Evolutionary conservation across 2,329 filamentous ascomycete species (phyloP), one percentile per base, ranked within the genome.

Genomic region (Hypoxylon sp.): DNA sequence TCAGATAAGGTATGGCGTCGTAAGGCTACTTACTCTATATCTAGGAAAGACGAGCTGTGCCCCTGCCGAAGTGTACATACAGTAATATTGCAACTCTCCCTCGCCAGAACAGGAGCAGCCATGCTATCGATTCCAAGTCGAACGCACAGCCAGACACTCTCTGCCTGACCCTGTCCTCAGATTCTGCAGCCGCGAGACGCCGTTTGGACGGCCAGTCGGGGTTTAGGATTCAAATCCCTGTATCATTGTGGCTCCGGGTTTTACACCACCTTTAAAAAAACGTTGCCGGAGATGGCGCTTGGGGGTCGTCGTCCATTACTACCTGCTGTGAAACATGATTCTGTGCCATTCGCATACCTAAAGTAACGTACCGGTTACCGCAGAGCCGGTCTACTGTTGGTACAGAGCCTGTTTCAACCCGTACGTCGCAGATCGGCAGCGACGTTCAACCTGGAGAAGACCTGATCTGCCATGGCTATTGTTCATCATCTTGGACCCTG

Each of bases 141-240:
- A 41, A 25, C 14, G 14, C 38, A 61, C 52, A 50, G 30, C 52
- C 45, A 49, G 30, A 60, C 34, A 17, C 17, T 11, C 48, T n/a
- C 46, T 56, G 41, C 58, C 13, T 49, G 43, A 45, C 21, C 28
- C 21, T 49, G 38, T 46, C 57, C 63, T 62, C 52, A 59, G 51
- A 62, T 62, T 51, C 64, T 67, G 64, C 56, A 64, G 38, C 56
- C 60, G 25, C 49, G 57, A 70, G 60, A 63, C 63, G 56, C 50
- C 45, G 30, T 62, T 36, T 56, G 48, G 57, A 34, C 23, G 17
- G 28, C 62, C 65, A 61, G 65, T 68, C 60, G 59, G 52, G 36
- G 19, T 50, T 50, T 34, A 51, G 61, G 58, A 68, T 68, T 56
- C 17, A 11, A 50, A 67, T 50, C 46, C 65, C 34, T 67, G 46